Conservation (phyloP, 495 filamentous ascomycete genomes). For the Tuber aestivum region DNA sequence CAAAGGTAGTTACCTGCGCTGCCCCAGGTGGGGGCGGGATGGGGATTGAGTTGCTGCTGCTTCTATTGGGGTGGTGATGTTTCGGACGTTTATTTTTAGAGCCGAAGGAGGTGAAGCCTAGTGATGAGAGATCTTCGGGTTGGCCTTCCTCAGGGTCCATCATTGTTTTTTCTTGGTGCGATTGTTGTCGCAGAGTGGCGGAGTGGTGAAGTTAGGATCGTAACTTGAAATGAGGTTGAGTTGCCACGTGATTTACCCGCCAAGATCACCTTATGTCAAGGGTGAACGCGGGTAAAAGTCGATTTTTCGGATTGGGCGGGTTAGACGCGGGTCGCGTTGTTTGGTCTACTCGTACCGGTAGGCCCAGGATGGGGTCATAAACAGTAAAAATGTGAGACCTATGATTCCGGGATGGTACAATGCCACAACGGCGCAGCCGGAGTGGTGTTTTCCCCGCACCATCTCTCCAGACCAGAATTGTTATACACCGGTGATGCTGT, state of each 20-base stretch:
- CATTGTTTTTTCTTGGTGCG: background rate
- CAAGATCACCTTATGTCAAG: background rate
- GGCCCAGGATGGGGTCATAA: background rate
- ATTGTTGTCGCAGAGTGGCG: background rate
- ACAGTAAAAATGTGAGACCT: background rate
- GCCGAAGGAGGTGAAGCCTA: slow-evolving; percentile 4
- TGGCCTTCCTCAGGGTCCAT: background rate
- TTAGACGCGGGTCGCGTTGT: background rate
- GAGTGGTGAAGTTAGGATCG: background rate
- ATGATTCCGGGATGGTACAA: background rate
- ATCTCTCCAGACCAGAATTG: background rate
- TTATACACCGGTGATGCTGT: background rate
- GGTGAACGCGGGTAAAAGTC: background rate
- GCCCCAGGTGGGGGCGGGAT: background rate
- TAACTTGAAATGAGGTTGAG: background rate
- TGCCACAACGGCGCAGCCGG: background rate
- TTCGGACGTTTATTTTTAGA: background rate
- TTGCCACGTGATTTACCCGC: background rate
- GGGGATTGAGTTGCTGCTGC: background rate
- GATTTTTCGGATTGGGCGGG: background rate
- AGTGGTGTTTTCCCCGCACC: background rate
- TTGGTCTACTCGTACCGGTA: too few relatives aligned
- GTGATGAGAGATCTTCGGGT: background rate
- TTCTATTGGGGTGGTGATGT: background rate
- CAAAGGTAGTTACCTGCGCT: background rate